Conservation (phyloP, 1,284 basidiomycete genomes). For the Cystobasidiaceae sp. region DNA sequence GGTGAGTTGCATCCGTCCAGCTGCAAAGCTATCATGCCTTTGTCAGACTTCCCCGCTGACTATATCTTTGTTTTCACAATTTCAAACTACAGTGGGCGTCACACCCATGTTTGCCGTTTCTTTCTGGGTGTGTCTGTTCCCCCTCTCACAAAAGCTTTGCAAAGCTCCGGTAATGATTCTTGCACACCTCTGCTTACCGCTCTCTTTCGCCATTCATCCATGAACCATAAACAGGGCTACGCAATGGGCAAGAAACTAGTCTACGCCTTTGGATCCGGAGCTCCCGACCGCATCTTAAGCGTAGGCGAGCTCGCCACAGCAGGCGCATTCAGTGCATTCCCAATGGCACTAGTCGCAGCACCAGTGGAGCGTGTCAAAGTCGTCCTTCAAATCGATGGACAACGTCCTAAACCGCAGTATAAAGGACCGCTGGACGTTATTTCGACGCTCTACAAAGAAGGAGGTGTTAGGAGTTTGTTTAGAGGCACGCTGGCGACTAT, state of each 20-base stretch:
- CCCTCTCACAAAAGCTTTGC: too few species aligned
- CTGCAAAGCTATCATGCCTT: too few species aligned
- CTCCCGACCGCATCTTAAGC: constrained; percentile 69
- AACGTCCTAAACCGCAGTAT: constrained; percentile 72
- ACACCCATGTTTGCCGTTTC: constrained; percentile 98
- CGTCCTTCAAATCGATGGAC: constrained; percentile 88
- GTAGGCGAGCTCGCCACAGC: constrained; percentile 80
- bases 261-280: constrained; percentile 56
- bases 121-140: constrained; percentile 87
- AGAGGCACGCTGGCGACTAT: constrained; percentile 89
- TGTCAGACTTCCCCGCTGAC: neutral
- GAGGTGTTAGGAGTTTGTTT: constrained; percentile 86
- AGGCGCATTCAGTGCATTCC: constrained; percentile 90
- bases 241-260: constrained; percentile 89
- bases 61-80: neutral
- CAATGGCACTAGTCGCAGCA: constrained; percentile 84
- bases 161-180: too few species aligned
- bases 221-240: constrained; percentile 70
- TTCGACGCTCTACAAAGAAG: constrained; percentile 86
- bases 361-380: constrained; percentile 98
- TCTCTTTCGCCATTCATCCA: too few species aligned
- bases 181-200: too few species aligned
- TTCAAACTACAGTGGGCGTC: constrained; percentile 66
- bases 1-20: too few species aligned
- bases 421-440: constrained; percentile 90